Evolutionary conservation across 805 yeast genomes (phyloP), one percentile per base, ranked within the genome.

Genomic region (Tetrapisispora namnaoensis): DNA sequence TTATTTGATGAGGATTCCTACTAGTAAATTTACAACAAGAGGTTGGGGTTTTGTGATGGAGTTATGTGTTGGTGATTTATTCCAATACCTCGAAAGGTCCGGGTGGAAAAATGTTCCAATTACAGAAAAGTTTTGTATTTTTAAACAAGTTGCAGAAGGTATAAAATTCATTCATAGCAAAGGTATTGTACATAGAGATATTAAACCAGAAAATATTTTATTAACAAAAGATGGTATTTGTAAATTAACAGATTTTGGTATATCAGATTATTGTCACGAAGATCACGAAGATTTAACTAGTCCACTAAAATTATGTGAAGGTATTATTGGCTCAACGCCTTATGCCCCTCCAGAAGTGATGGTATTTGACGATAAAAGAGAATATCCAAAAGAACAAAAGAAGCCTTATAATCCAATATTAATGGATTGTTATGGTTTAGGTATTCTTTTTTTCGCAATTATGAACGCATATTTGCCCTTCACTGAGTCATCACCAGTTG

Each of bases 31-130:
- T 40, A 63, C 82, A 51, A 72, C 77, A 1, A 69, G 89, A 53
- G 83, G 86, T 2, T 85, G 93, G 93, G 93, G 91, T 2, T 76
- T 84, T 61, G 73, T 81, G 3, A 68, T 84, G 73, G 86, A 82
- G 53, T 74, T 66, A 47, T 82, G 87, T 55, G 78, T 76, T 21
- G 82, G 82, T 44, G 93, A 84, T 62, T 64, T 84, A 43, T 79
- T 79, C 57, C 71, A 74, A 49, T 59, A 78, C 44, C 76, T 83
- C 45, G 66, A 72, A 35, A 73, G 74, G 53, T 70, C 79, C 0
- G 81, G 79, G 16, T 84, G 89, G 87, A 78, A 75, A 56, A 56
- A 74, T 38, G 58, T 74, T 1, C 70, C 75, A 13, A 51, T 75
- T 4, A 58, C 49, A 21, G 89, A 83, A 57, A 78, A 78, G 53